Evolutionary conservation across 2,329 filamentous ascomycete species (phyloP), one percentile per base, ranked within the genome.

Genomic region (Pyrenochaeta sp.): DNA sequence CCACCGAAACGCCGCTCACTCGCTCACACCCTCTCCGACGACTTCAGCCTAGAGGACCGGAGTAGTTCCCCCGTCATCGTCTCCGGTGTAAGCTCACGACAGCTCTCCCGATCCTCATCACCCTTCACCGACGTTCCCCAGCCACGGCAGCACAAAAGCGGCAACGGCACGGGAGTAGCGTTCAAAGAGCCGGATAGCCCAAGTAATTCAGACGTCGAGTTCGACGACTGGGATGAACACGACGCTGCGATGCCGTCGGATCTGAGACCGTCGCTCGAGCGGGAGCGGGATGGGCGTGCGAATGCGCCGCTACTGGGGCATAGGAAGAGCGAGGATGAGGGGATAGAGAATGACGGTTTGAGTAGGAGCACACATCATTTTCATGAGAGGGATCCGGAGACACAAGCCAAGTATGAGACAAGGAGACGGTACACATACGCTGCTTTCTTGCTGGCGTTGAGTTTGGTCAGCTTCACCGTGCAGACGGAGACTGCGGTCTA

Each of bases 401-500:
- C 83, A 36, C 83, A 86, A 66, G 85, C 87, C 19, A 85, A 85
- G 64, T 79, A 84, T 59, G 89, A 88, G 43, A 93, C 91, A 36
- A 86, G 87, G 73, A 90, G 87, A 74, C 92, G 92, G 79, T 98
- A 99, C 79, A 90, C 91, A 25, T 92, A 94, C 74, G 94, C 95
- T 1, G 89, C 86, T 50, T 86, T 93, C 66, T 97, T 97, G 78
- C 84, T 99, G 59, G 79, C 90, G 30, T 75, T 97, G 66, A 95
- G 91, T 73, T 83, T 99, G 72, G 81, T 96, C 58, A 90, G 91
- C 73, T 99, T 99, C 76, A 92, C 92, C 47, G 83, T 97, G 5
- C 95, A 99, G 85, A 98, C 95, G 3, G 94, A 98, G 83, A 92
- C 96, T 52, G 94, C 93, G 10, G 89, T 96, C 9, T 93, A 97